These are phyloP conservation scores for Quercus phellos DNA, from an alignment of 331 rosid genomes.

Conservation along the genomic window DNA sequence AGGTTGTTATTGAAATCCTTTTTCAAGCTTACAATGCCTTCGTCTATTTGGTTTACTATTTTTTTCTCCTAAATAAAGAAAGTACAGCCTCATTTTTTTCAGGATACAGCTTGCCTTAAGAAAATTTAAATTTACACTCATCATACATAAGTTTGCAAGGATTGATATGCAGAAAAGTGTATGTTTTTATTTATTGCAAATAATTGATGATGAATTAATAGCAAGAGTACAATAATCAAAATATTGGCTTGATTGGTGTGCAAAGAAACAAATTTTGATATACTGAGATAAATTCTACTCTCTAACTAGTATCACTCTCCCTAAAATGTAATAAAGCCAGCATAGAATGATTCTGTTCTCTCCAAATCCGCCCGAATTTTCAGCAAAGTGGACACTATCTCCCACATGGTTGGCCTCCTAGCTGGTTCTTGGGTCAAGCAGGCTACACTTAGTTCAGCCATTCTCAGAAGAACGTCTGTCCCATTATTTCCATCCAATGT, in stretches of 20 bases:
- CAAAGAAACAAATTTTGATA: neutral
- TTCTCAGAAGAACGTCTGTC: constrained; percentile 24
- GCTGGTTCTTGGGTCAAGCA: constrained; percentile 53
- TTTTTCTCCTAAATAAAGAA: too few relatives aligned
- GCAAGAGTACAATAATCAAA: neutral
- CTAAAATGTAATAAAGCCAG: neutral
- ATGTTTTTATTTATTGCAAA: too few relatives aligned
- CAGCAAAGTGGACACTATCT: constrained; percentile 39
- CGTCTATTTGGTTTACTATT: too few relatives aligned
- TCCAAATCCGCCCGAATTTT: constrained; percentile 28
- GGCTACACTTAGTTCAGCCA: constrained; percentile 37
- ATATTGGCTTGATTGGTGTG: neutral
- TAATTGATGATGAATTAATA: too few relatives aligned
- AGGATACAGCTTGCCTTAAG: too few relatives aligned
- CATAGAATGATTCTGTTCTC: neutral
- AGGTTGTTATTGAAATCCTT: too few relatives aligned
- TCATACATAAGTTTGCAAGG: too few relatives aligned
- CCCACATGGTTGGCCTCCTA: constrained; percentile 52
- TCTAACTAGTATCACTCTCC: neutral
- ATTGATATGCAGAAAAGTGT: too few relatives aligned
- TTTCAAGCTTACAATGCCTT: too few relatives aligned
- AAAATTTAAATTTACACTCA: too few relatives aligned
- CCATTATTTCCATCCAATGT: constrained; percentile 25
- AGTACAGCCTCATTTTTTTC: too few relatives aligned
- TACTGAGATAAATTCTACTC: neutral